Conservation (phyloP, 768 basidiomycete species). For the Xerocomellus intermedius region DNA sequence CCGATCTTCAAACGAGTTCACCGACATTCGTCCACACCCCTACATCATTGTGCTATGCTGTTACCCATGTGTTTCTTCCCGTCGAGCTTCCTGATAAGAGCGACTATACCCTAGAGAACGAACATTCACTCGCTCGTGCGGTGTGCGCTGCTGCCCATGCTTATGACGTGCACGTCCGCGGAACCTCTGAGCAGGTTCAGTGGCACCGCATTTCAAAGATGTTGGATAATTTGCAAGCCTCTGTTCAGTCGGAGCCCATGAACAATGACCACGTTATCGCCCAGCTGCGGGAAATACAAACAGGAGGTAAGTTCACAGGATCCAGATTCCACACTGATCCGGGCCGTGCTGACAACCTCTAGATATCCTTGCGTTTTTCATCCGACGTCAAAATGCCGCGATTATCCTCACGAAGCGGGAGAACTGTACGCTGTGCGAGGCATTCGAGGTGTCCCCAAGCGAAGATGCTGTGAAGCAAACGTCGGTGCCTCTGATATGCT, state of each 20-base stretch:
- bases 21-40: not conserved
- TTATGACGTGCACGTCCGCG: not conserved
- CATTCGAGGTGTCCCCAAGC: constrained; percentile 33
- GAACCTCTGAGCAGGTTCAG: not conserved
- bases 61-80: constrained; percentile 14
- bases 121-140: not conserved
- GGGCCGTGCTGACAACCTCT: not conserved
- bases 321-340: not conserved
- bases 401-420: constrained; percentile 34
- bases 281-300: not conserved
- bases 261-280: not conserved
- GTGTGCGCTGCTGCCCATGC: not conserved
- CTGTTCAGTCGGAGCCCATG: not conserved
- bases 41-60: not conserved
- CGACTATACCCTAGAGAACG: not conserved
- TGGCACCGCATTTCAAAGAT: constrained; percentile 6
- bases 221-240: constrained; percentile 1
- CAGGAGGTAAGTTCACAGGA: not conserved
- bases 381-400: constrained; percentile 44
- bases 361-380: constrained; percentile 39
- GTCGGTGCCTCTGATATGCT: constrained; percentile 26
- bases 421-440: constrained; percentile 24
- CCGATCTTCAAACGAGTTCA: not conserved
- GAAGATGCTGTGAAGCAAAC: constrained; percentile 34
- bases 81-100: not conserved